These are phyloP conservation scores for Dactylellina parvicollis DNA, from an alignment of 2,329 filamentous ascomycete genomes.

Conservation along the genomic window DNA sequence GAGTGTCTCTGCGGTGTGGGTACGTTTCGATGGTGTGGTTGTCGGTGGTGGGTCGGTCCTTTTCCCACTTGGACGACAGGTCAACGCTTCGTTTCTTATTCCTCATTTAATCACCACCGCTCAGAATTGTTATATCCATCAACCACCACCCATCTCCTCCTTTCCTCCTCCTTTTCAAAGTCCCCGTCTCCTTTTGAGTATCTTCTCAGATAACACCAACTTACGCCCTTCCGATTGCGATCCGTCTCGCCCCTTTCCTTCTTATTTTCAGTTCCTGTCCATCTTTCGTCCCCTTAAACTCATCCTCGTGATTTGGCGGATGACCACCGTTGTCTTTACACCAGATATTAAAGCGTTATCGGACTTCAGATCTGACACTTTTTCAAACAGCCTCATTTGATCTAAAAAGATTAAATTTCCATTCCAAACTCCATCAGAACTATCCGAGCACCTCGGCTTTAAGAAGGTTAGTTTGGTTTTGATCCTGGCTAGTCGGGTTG, in stretches of 20 bases:
- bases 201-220: neutral
- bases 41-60: slow-evolving; percentile 7
- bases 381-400: slow-evolving; percentile 36
- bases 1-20: neutral
- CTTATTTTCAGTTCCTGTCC: slow-evolving; percentile 18
- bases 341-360: slow-evolving; percentile 34
- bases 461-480: slow-evolving; percentile 44
- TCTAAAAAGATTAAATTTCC: slow-evolving; percentile 18
- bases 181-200: slow-evolving; percentile 21
- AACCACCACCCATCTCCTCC: slow-evolving; percentile 6
- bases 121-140: neutral
- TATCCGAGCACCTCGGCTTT: slow-evolving; percentile 53
- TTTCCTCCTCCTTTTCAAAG: slow-evolving; percentile 11
- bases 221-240: neutral
- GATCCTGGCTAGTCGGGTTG: slow-evolving; percentile 34
- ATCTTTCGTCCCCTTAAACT: slow-evolving; percentile 10
- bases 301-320: slow-evolving; percentile 1
- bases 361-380: slow-evolving; percentile 34
- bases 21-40: slow-evolving; percentile 3
- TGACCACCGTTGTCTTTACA: slow-evolving; percentile 16
- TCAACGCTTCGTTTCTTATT: slow-evolving; percentile 50
- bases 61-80: slow-evolving; percentile 50
- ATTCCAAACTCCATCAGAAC: slow-evolving; percentile 28
- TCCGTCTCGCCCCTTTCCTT: neutral
- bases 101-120: slow-evolving; percentile 4